Base-by-base conservation (phyloP, 441 rosid genomes). In the Euphorbia corollata region DNA sequence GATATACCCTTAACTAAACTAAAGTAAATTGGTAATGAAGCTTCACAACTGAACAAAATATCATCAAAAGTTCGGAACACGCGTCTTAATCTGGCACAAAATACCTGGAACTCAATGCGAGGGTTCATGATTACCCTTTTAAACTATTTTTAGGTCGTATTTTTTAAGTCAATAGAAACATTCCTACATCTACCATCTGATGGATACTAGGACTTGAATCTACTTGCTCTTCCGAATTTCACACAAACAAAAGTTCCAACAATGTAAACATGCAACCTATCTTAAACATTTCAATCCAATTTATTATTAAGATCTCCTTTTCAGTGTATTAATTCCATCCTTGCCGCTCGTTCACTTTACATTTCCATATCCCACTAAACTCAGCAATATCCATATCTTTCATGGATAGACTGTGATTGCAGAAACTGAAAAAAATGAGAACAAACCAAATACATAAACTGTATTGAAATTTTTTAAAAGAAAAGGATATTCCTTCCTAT, bases 401-500 rank as follows among this genome's bases (percentile, higher is more conserved):
- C 54, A 50, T 50, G 54, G 1, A 47, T 12, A 13, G 15, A 56
- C 36, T 22, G 39, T 0, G 27, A 57, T 12, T 27, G 38, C 39
- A 9, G 19, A 57, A 23, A 66, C 23, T 27, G 74, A 34, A 71
- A 22, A 9, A 22, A 8, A 13, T 3, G 18, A 12, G 2, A 13
- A 41, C 18, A 15, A 0, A 50, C 12, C 32, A 55, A 60, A 67
- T 59, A 43, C 19, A 24, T 27, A 63, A 68, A 61, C 30, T 8
- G 63, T 50, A 16, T 56, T 9, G n/a, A 27, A 73, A 68, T 63
- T 53, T 55, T 69, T 41, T 54, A 70, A 30, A 13, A 63, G 73
- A 19, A 74, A 90, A 91, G 98, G 99, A 94, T 91, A 94, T 91
- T 91, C 92, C 79, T 91, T 94, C 73, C 92, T 83, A 34, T 75